phyloP scores from a whole-genome alignment of 768 basidiomycete genomes.

The button mushroom (Agaricus bisporus) region DNA sequence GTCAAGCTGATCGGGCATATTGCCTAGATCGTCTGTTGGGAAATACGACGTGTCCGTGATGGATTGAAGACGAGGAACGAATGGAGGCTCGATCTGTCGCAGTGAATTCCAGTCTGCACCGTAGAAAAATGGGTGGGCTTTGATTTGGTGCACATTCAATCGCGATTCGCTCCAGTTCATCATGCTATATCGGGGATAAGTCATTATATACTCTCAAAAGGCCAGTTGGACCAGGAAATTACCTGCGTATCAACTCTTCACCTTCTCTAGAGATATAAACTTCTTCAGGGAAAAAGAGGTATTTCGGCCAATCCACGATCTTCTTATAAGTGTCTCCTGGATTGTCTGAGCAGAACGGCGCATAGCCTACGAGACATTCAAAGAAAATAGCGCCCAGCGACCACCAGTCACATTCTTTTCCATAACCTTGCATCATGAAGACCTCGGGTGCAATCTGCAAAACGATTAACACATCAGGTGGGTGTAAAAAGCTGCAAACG shows the following conservation, averaged over 20 bases:
- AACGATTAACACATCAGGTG: constrained; percentile 23
- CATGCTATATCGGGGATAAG: constrained; percentile 44
- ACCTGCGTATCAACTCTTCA: constrained; percentile 86
- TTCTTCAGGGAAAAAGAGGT: constrained; percentile 92
- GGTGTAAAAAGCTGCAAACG: constrained; percentile 15
- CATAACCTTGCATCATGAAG: constrained; percentile 95
- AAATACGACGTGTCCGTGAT: constrained; percentile 95
- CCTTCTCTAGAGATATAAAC: constrained; percentile 90
- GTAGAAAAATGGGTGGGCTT: constrained; percentile 88
- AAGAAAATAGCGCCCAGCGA: constrained; percentile 98
- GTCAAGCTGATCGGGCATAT: constrained; percentile 56
- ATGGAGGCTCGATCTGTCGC: constrained; percentile 91
- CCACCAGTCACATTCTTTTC: constrained; percentile 99
- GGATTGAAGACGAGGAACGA: constrained; percentile 88
- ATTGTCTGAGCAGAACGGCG: constrained; percentile 96
- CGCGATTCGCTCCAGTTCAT: constrained; percentile 79
- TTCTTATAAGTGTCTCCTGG: constrained; percentile 98
- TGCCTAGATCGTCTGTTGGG: constrained; percentile 88
- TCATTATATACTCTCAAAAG: background rate
- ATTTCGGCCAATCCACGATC: constrained; percentile 92
- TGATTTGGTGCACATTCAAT: constrained; percentile 79
- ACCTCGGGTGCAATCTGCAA: constrained; percentile 92
- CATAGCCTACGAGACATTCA: constrained; percentile 96
- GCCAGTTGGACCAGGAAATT: constrained; percentile 16
- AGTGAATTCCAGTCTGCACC: constrained; percentile 94